Conservation (phyloP, 2,329 filamentous ascomycete genomes). For the Graphium sp. region DNA sequence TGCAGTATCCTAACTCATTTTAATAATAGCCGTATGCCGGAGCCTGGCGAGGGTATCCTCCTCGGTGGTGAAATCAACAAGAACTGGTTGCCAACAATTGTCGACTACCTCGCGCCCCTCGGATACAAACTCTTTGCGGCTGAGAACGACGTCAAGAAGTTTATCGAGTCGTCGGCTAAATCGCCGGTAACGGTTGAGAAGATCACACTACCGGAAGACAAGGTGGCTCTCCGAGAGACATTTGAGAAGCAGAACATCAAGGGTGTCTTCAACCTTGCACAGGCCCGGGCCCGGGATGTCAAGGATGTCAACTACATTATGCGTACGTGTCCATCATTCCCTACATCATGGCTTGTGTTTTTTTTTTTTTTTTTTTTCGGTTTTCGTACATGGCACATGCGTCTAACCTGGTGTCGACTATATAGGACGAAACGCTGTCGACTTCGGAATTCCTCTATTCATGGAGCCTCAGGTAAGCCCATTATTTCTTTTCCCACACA, state of each 20-base stretch:
- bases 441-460: constrained; percentile 94
- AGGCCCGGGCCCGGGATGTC: constrained; percentile 65
- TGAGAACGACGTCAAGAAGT: constrained; percentile 62
- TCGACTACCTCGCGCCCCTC: constrained; percentile 74
- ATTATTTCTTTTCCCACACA: constrained; percentile 8
- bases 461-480: constrained; percentile 96
- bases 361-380: too few relatives aligned
- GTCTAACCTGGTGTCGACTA: too few relatives aligned
- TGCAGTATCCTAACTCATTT: too few relatives aligned
- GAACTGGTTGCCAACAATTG: constrained; percentile 58
- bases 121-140: constrained; percentile 92
- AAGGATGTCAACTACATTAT: constrained; percentile 95
- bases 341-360: too few relatives aligned
- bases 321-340: too few relatives aligned
- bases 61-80: constrained; percentile 72
- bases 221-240: constrained; percentile 82
- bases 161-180: constrained; percentile 59
- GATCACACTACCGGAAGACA: constrained; percentile 94
- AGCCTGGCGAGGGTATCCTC: constrained; percentile 86
- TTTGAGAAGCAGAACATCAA: constrained; percentile 95
- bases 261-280: constrained; percentile 88
- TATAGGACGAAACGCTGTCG: constrained; percentile 90
- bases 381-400: too few relatives aligned
- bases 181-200: constrained; percentile 60
- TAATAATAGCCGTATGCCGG: constrained; percentile 83